phyloP scores from a whole-genome alignment of 176 grass and related monocot species.

The Oryza officinalis region DNA sequence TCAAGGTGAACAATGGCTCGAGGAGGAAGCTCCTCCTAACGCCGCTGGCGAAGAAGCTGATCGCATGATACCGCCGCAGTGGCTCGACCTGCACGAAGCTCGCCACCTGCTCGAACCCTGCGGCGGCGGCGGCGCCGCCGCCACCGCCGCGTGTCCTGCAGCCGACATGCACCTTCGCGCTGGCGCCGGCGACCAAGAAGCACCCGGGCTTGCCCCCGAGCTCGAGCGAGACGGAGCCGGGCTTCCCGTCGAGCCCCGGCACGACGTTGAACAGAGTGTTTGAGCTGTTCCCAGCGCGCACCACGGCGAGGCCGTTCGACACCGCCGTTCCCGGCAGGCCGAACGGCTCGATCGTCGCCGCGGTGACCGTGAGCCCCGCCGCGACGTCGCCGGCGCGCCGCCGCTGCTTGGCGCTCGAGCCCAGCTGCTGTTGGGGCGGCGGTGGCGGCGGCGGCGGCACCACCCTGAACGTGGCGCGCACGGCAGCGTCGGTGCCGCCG shows the following conservation, averaged over 20 bases:
- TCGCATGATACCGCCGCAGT: constrained; percentile 60
- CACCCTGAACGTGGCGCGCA: constrained; percentile 73
- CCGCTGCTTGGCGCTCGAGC: neutral
- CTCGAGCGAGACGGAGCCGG: constrained; percentile 62
- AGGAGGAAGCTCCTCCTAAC: constrained; percentile 66
- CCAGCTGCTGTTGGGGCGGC: neutral
- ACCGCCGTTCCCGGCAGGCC: constrained; percentile 71
- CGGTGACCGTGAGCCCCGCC: neutral
- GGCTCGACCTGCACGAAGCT: constrained; percentile 51
- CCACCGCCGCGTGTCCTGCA: constrained; percentile 33
- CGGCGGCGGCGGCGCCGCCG: neutral
- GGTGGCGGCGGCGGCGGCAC: neutral
- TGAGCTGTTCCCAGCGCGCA: constrained; percentile 29
- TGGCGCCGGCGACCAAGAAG: constrained; percentile 47
- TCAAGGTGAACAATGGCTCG: constrained; percentile 79
- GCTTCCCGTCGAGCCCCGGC: constrained; percentile 48
- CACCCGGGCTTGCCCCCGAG: constrained; percentile 60
- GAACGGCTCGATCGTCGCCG: constrained; percentile 61
- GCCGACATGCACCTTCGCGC: constrained; percentile 45
- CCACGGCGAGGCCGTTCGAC: constrained; percentile 47
- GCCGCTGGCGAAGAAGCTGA: constrained; percentile 77
- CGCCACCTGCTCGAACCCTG: constrained; percentile 54
- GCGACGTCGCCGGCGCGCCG: neutral
- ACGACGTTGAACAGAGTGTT: constrained; percentile 48
- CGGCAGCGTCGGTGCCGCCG: constrained; percentile 57